Percentiles rank a stretch among this genome's conserved stretches.
Evolutionary conservation across 1,284 basidiomycete species (phyloP).

Genomic region (Rhodotorula sp.): DNA sequence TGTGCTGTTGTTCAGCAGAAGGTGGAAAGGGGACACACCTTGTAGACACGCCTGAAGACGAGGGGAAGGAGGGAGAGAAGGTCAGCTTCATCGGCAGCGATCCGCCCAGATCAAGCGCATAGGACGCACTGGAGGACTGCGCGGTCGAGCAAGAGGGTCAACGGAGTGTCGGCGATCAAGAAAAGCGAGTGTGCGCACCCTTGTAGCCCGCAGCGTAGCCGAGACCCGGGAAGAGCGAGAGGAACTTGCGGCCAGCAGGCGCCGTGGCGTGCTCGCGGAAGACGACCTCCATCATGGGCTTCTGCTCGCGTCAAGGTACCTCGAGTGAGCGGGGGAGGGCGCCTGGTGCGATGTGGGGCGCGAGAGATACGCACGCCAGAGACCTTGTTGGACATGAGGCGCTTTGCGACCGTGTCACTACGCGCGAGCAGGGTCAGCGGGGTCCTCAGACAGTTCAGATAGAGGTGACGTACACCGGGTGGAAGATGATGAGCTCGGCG

Average conservation of each 20-base stretch:
- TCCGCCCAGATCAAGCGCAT: no score
- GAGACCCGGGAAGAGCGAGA: conserved; percentile 94
- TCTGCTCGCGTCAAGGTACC: conserved; percentile 56
- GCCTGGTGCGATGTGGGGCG: background rate
- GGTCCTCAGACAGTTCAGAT: conserved; percentile 35
- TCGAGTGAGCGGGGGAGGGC: background rate
- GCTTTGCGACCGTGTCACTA: conserved; percentile 91
- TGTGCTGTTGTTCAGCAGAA: no score
- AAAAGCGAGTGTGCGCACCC: conserved; percentile 39
- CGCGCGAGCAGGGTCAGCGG: background rate
- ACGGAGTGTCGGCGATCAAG: background rate
- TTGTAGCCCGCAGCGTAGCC: conserved; percentile 99
- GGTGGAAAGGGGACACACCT: background rate
- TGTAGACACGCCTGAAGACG: conserved; percentile 28
- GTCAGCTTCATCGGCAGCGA: background rate
- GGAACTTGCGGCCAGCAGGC: conserved; percentile 60
- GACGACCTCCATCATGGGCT: conserved; percentile 71
- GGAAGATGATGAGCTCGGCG: conserved; percentile 75
- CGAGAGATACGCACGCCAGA: conserved; percentile 58
- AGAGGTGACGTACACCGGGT: conserved; percentile 62
- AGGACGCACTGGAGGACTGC: conserved; percentile 26
- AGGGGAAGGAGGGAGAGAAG: background rate
- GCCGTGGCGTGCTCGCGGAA: conserved; percentile 83
- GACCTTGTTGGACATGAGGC: conserved; percentile 94
- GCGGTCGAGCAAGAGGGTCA: background rate